phyloP scores from a whole-genome alignment of 1,139 yeast genomes.

The Saccharomyces hybrid region DNA sequence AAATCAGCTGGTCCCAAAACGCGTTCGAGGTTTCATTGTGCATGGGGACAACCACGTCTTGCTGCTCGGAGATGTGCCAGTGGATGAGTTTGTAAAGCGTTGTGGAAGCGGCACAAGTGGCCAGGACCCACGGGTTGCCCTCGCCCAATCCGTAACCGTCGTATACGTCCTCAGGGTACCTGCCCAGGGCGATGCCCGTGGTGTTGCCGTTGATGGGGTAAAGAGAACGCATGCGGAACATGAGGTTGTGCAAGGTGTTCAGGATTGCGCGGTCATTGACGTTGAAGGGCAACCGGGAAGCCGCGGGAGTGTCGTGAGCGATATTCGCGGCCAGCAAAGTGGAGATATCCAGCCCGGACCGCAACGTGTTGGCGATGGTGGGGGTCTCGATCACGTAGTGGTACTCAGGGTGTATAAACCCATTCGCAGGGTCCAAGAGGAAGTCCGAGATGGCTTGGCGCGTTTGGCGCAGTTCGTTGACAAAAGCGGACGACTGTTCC shows the following conservation, averaged over 20 bases:
- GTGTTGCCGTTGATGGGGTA: constrained; percentile 66
- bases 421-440: neutral
- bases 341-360: constrained; percentile 79
- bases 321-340: constrained; percentile 66
- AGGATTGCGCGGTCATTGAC: constrained; percentile 48
- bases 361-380: constrained; percentile 34
- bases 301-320: constrained; percentile 27
- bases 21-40: constrained; percentile 24
- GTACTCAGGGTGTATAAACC: constrained; percentile 32
- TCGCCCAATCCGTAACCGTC: constrained; percentile 67
- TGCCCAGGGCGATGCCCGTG: constrained; percentile 68
- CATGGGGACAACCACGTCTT: constrained; percentile 32
- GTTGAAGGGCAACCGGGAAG: constrained; percentile 47
- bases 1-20: constrained; percentile 14
- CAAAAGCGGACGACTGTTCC: neutral
- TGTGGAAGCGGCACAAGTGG: constrained; percentile 70
- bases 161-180: constrained; percentile 90
- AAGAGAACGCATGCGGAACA: constrained; percentile 59
- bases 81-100: constrained; percentile 35
- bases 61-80: constrained; percentile 30
- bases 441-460: constrained; percentile 13
- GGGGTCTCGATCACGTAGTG: constrained; percentile 71
- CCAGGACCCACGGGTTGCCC: constrained; percentile 94
- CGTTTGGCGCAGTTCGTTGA: constrained; percentile 14
- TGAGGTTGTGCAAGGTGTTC: constrained; percentile 51